A percentile compares a stretch with the other conserved stretches of the same genome.
Conservation (phyloP, 768 basidiomycete species). For the Collybia sp. region DNA sequence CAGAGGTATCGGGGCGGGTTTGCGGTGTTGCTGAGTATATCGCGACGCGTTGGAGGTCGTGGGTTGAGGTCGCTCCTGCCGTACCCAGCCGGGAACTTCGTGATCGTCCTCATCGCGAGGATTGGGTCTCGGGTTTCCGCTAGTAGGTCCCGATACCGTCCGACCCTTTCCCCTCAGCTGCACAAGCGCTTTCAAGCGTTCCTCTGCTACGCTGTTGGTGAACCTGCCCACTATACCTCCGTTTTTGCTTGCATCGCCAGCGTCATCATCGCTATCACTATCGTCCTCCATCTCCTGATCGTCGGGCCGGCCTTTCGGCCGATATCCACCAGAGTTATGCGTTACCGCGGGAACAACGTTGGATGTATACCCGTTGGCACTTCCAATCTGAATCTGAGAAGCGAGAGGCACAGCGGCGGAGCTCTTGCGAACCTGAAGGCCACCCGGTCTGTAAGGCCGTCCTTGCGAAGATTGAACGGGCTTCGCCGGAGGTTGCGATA, state of each 20-base stretch:
- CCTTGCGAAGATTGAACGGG: constrained; percentile 6
- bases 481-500: constrained; percentile 1
- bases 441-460: constrained; percentile 7
- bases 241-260: constrained; percentile 1
- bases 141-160: constrained; percentile 10
- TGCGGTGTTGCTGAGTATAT: constrained; percentile 8
- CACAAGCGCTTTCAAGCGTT: constrained; percentile 56
- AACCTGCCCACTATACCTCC: constrained; percentile 22
- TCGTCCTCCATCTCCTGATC: constrained; percentile 68
- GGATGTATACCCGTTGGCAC: constrained; percentile 5
- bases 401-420: constrained; percentile 56
- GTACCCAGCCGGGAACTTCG: background rate
- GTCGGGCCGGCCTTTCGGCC: constrained; percentile 61
- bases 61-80: constrained; percentile 7
- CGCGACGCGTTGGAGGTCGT: background rate
- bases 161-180: constrained; percentile 35
- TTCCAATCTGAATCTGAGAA: constrained; percentile 27
- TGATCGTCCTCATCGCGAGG: background rate
- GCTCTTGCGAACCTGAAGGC: constrained; percentile 51
- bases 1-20: constrained; percentile 52
- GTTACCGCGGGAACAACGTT: background rate
- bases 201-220: constrained; percentile 66
- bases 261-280: constrained; percentile 46
- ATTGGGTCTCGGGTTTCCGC: background rate
- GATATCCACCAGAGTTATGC: constrained; percentile 32